Evolutionary conservation across 116 monocot genomes (phyloP).

Genomic region (Iris pallida): DNA sequence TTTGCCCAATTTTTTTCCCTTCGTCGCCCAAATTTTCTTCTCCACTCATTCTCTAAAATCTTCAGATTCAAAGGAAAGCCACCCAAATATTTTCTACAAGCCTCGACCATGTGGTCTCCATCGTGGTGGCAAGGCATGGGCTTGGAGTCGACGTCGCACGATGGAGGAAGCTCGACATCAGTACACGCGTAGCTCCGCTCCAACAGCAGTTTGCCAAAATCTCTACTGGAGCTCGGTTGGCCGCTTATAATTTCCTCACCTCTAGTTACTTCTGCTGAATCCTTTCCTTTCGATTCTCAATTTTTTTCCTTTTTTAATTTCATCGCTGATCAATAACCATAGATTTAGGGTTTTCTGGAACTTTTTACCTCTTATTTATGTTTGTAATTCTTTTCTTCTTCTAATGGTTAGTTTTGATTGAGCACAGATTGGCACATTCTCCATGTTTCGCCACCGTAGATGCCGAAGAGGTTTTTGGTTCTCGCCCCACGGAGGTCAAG

Average conservation of each 20-base stretch:
- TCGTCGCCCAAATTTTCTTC: too few species aligned
- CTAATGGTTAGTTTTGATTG: background rate
- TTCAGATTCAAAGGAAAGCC: too few species aligned
- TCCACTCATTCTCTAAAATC: too few species aligned
- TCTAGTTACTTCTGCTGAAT: background rate
- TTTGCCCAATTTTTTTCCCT: too few species aligned
- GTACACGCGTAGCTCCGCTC: too few species aligned
- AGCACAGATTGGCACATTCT: constrained; percentile 39
- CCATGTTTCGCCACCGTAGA: constrained; percentile 57
- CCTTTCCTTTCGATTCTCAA: too few species aligned
- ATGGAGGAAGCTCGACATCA: too few species aligned
- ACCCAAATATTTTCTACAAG: too few species aligned
- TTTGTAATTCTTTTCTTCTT: background rate
- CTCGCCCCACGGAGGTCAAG: constrained; percentile 68
- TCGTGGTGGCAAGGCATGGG: too few species aligned
- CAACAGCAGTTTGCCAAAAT: too few species aligned
- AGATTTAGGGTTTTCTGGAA: background rate
- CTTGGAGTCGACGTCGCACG: too few species aligned
- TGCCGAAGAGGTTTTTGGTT: constrained; percentile 60
- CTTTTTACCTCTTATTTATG: background rate
- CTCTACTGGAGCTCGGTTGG: background rate
- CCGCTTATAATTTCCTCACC: background rate
- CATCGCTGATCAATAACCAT: background rate
- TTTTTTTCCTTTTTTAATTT: background rate
- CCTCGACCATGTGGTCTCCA: too few species aligned